These are phyloP conservation scores for Flaveria bidentis DNA, from an alignment of 129 eudicot species.

Conservation along the genomic window DNA sequence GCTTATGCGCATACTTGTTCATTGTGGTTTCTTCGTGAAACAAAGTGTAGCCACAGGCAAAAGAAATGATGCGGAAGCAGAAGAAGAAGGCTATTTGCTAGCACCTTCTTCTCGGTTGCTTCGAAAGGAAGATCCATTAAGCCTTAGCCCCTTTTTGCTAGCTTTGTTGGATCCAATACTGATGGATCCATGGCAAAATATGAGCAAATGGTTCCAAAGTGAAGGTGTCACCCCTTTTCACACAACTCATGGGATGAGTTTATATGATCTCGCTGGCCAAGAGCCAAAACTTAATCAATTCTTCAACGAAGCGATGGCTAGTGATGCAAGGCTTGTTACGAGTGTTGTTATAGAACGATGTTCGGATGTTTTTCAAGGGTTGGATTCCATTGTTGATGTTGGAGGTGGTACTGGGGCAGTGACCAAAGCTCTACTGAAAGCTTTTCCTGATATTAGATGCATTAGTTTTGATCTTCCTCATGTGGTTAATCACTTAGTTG, in stretches of 20 bases:
- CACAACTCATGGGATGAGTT: neutral
- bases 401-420: constrained; percentile 41
- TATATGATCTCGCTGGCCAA: neutral
- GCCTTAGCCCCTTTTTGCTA: constrained; percentile 25
- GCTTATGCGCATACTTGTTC: constrained; percentile 48
- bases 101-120: constrained; percentile 36
- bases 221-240: constrained; percentile 17
- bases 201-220: constrained; percentile 31
- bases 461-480: constrained; percentile 39
- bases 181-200: constrained; percentile 18
- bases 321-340: constrained; percentile 18
- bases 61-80: neutral
- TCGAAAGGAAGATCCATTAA: constrained; percentile 27
- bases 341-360: constrained; percentile 1
- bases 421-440: constrained; percentile 23
- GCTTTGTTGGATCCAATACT: constrained; percentile 14
- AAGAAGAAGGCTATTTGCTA: constrained; percentile 16
- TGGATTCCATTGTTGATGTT: constrained; percentile 43
- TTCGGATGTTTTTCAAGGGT: neutral
- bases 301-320: constrained; percentile 31
- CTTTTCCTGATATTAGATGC: constrained; percentile 20
- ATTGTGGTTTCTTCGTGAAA: constrained; percentile 38
- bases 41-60: neutral
- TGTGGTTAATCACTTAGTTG: constrained; percentile 28
- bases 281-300: constrained; percentile 17